Percentiles rank a stretch among this genome's conserved stretches.
Conservation (phyloP, 2,329 filamentous ascomycete species). For the Trichoderma polysporum region DNA sequence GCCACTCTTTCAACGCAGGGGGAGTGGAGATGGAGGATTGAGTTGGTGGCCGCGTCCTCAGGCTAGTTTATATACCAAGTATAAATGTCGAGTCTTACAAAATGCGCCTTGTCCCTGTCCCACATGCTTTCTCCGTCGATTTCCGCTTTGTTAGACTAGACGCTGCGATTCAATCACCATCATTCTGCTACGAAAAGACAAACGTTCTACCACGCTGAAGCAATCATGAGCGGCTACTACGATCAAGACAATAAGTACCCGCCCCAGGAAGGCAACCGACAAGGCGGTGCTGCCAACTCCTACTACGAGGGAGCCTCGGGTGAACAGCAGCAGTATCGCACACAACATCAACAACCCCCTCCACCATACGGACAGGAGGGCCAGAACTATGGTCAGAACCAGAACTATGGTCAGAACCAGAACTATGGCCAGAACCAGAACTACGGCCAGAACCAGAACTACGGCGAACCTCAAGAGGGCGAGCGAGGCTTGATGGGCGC, state of each 20-base stretch:
- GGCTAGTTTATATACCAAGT: neutral
- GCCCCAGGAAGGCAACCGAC: conserved; percentile 1
- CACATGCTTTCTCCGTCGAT: neutral
- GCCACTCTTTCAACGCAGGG: conserved; percentile 16
- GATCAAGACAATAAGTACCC: conserved; percentile 6
- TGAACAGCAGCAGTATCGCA: conserved; percentile 11
- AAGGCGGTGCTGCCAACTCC: neutral
- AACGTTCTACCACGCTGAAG: neutral
- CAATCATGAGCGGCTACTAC: conserved; percentile 21
- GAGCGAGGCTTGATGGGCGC: conserved; percentile 44
- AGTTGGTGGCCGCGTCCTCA: neutral
- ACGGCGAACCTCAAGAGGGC: conserved; percentile 33
- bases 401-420: neutral
- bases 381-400: neutral
- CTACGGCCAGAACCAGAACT: neutral
- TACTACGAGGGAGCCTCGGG: conserved; percentile 14
- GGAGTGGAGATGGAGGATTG: conserved; percentile 16
- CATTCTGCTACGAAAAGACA: neutral
- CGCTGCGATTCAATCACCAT: neutral
- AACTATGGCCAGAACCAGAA: neutral
- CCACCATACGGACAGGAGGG: conserved; percentile 4
- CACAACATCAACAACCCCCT: conserved; percentile 12
- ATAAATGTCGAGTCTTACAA: neutral
- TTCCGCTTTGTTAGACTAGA: neutral
- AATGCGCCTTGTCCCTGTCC: neutral